Evolutionary conservation across 129 eudicot genomes (phyloP), one percentile per base, ranked within the genome.

Genomic region (Chrysanthemum lavandulifolium): DNA sequence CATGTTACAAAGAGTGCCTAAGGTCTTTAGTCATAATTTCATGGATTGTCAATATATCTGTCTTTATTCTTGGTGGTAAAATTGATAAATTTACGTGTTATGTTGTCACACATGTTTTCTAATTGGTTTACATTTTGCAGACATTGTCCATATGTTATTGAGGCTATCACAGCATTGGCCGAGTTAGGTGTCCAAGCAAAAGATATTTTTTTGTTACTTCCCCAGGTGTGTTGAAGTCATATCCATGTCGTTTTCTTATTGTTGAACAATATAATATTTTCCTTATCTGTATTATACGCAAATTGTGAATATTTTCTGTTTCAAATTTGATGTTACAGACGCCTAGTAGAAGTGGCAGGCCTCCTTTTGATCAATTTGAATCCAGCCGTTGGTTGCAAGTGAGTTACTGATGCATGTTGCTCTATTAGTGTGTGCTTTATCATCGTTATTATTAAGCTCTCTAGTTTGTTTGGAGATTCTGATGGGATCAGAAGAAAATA

Each of bases 371-470:
- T 84, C 91, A 89, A 68, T 69, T 84, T 73, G 98, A 92, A 55
- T 84, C 91, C 56, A 76, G 79, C 74, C 98, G 95, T 73, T 92
- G 98, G 98, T 69, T 92, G 84, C 96, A 89, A 73, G 98, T 92
- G 78, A 78, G 85, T 71, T 73, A 40, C 47, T 40, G 51, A 74
- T 65, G 36, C 54, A 40, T 15, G n/a, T 45, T 36, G 9, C 59
- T 67, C 12, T 10, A 29, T 60, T 3, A 15, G 15, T 65, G 47
- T 45, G 45, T 40, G 47, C 23, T 76, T 18, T 66, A 63, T 74
- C 47, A 36, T 75, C 1, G 45, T 23, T 65, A 68, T 8, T 31
- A 51, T 55, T 55, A 18, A 63, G 10, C 57, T 75, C 45, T 48
- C 2, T 1, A 53, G 56, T 55, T 2, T 52, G 71, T 51, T 62